phyloP scores from a whole-genome alignment of 176 grass and related monocot species.

The Chrysopogon serrulatus region DNA sequence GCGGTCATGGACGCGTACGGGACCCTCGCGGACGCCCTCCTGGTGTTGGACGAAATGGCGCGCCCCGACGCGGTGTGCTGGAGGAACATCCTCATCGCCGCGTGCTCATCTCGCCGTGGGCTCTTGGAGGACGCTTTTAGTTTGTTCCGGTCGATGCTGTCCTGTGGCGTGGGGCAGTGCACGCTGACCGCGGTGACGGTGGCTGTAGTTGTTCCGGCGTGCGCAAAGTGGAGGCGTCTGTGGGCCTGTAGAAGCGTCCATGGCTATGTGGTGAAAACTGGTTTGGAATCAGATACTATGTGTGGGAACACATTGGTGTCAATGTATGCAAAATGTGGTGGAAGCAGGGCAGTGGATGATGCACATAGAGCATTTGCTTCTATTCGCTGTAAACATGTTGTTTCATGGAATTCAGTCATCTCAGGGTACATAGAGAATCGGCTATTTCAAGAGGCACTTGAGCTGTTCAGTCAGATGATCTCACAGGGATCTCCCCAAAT shows the following conservation, averaged over 20 bases:
- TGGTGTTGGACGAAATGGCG: constrained; percentile 53
- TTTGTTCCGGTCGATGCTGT: constrained; percentile 48
- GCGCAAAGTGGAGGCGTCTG: constrained; percentile 33
- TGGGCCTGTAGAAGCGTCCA: constrained; percentile 37
- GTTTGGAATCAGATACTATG: constrained; percentile 46
- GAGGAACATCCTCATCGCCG: constrained; percentile 62
- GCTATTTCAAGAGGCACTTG: constrained; percentile 34
- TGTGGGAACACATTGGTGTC: constrained; percentile 62
- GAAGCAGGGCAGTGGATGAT: constrained; percentile 22
- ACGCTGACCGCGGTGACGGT: constrained; percentile 48
- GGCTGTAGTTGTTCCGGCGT: constrained; percentile 48
- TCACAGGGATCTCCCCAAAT: constrained; percentile 31
- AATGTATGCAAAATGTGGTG: constrained; percentile 54
- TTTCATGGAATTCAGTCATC: constrained; percentile 73
- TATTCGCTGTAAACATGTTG: constrained; percentile 45
- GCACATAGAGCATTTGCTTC: constrained; percentile 31
- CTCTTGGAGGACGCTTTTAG: constrained; percentile 4
- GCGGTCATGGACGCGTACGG: constrained; percentile 61
- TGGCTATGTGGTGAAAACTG: constrained; percentile 35
- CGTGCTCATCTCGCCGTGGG: constrained; percentile 32
- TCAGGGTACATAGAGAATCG: constrained; percentile 38
- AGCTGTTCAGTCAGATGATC: constrained; percentile 42
- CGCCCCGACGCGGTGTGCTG: constrained; percentile 48
- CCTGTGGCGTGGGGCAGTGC: background rate
- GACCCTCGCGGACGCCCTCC: constrained; percentile 29